phyloP scores from a whole-genome alignment of 768 basidiomycete species.

The Calocera cornea region DNA sequence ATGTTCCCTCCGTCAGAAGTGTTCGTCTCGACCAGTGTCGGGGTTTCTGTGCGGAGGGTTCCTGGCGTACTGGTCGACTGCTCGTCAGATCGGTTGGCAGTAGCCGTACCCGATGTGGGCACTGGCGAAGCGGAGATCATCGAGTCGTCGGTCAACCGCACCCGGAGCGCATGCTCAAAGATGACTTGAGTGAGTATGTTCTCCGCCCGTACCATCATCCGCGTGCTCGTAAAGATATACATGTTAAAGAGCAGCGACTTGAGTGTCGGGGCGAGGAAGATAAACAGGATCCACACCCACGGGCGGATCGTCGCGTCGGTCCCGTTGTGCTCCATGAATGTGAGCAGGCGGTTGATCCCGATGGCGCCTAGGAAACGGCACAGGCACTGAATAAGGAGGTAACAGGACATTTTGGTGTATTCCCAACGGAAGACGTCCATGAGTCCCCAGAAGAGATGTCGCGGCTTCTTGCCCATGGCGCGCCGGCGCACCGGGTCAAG shows the following conservation, averaged over 20 bases:
- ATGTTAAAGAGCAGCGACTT: not conserved
- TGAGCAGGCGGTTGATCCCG: conserved; percentile 20
- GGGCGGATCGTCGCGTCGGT: conserved; percentile 19
- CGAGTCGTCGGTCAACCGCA: not conserved
- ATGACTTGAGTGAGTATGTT: not conserved
- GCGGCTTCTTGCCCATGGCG: conserved; percentile 16
- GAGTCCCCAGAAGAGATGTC: conserved; percentile 20
- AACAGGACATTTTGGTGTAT: conserved; percentile 5
- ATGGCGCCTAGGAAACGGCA: conserved; percentile 21
- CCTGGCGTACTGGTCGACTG: not conserved
- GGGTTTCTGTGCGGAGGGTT: too few relatives aligned
- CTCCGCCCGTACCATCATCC: not conserved
- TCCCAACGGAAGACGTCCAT: conserved; percentile 14
- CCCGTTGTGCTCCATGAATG: conserved; percentile 21
- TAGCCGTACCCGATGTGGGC: not conserved
- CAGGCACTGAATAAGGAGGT: conserved; percentile 11
- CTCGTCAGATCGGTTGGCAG: not conserved
- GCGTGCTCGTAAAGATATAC: not conserved
- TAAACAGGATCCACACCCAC: conserved; percentile 21
- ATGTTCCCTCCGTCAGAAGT: not conserved
- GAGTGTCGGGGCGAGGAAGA: not conserved
- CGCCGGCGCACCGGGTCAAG: conserved; percentile 23
- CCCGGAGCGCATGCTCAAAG: not conserved
- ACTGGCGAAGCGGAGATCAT: not conserved
- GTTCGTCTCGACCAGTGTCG: too few relatives aligned